Base-by-base conservation (phyloP, 345 rosid genomes). In the Conringia planisiliqua region DNA sequence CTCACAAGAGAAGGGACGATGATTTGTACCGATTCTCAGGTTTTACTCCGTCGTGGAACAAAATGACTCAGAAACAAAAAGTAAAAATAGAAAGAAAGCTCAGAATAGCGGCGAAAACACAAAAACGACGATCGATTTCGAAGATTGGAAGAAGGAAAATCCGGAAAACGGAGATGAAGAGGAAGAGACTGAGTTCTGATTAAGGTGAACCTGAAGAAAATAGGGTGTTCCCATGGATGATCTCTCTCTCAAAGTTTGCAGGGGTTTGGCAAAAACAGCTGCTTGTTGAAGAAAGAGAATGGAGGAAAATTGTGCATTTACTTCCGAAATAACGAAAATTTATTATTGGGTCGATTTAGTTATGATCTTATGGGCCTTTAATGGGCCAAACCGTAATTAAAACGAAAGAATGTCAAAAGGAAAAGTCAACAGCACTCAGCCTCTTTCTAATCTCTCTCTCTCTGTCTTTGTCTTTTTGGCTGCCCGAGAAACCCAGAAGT, bases 241-340 rank as follows among this genome's bases (percentile, higher is more conserved):
- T 71, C 68, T 71, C 72, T 67, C 54, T 57, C 70, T 27, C 62
- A 42, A 30, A 75, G 79, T 65, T 65, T 71, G 47, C 77, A 83
- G 83, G 57, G 78, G 79, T 47, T 77, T 78, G 85, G 87, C 79
- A 78, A 82, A 78, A 81, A 78, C 62, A 44, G 85, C 30, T 66
- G 85, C 60, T 70, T 12, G 70, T 36, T 33, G 75, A 48, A 70
- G 75, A 39, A 72, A 73, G 76, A 46, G 44, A 70, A 29, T 35
- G 22, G 44, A 40, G 14, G 5, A 7, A 13, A 6, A 63, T 1
- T 8, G 60, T 38, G 27, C 50, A 57, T 16, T 54, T 8, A 70
- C 58, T 42, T 22, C 24, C 17, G 17, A 35, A 74, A 73, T 73
- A 9, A 39, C 44, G 14, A 73, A 64, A 64, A 55, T 64, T 42